Base-by-base conservation (phyloP, 305 asterid genomes). In the Caryopteris hybrid region DNA sequence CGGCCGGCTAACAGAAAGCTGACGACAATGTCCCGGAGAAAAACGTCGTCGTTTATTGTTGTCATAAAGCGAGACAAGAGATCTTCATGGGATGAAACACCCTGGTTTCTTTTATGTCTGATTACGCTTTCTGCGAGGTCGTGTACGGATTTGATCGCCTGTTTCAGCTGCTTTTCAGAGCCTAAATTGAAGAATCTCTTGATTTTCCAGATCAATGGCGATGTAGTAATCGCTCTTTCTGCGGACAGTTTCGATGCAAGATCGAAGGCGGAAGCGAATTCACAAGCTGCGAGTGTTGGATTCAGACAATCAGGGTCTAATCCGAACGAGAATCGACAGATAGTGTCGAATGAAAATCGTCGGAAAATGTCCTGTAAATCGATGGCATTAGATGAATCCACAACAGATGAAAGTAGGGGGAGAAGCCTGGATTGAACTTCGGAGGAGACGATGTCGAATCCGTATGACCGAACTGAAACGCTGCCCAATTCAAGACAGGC, bases 331-430 rank as follows among this genome's bases (percentile, higher is more conserved):
- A 89, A 82, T 36, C 78, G 76, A 14, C 95, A 89, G 14, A 89
- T 84, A 10, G 78, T 81, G 6, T 87, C 95, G 51, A 89, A 84
- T 0, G 96, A 85, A 5, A 89, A 80, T 33, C 96, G 61, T 2
- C 85, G 76, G 0, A 87, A 76, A 55, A 89, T 73, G 21, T 89
- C 96, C 51, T 90, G 96, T 7, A 90, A 71, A 36, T 90, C 93
- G 64, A 90, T 7, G 4, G 33, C 17, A 36, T 11, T 31, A 0
- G 41, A 4, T 12, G 45, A 29, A 1, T 34, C 57, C 0, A 68
- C 62, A 0, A 34, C 70, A 1, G 79, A 61, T 8, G 72, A 50
- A 0, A 89, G 67, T 4, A 89, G 33, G 0, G 94, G 96, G 5
- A 80, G 8, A 8, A 89, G 85, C 71, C 91, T 70, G 3, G 68